Percentiles rank a stretch among this genome's conserved stretches.
phyloP scores from a whole-genome alignment of 768 basidiomycete genomes.

The Filobasidium floriforme region DNA sequence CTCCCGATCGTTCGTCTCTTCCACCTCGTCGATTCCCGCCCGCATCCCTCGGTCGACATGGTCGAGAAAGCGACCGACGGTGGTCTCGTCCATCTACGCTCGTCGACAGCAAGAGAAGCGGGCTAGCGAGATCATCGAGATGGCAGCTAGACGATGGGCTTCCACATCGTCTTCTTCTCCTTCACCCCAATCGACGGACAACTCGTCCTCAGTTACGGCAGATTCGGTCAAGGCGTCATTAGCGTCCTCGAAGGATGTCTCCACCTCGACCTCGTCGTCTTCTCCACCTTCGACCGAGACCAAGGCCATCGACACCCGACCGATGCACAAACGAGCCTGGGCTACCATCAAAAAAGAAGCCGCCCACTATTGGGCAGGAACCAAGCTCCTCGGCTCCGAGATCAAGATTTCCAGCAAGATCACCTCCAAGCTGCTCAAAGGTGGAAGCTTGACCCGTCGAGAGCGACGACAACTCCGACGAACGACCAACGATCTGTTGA shows the following conservation, averaged over 20 bases:
- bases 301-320: conserved; percentile 27
- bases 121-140: background rate
- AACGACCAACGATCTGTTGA: conserved; percentile 84
- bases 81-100: background rate
- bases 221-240: too few relatives aligned
- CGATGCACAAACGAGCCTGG: conserved; percentile 59
- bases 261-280: conserved; percentile 10
- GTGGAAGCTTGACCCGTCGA: conserved; percentile 80
- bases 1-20: background rate
- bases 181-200: background rate
- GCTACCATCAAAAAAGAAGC: conserved; percentile 92
- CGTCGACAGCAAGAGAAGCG: background rate
- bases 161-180: conserved; percentile 13
- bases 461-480: conserved; percentile 86
- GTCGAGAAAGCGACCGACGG: background rate
- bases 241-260: background rate
- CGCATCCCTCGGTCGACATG: conserved; percentile 7
- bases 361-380: conserved; percentile 92
- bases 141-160: conserved; percentile 7
- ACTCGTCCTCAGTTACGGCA: background rate
- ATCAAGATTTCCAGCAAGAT: conserved; percentile 80
- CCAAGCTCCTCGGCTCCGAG: conserved; percentile 87
- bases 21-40: background rate
- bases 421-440: conserved; percentile 86
- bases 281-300: background rate